Evolutionary conservation across 441 rosid species (phyloP).

Genomic region (Manihot esculenta): DNA sequence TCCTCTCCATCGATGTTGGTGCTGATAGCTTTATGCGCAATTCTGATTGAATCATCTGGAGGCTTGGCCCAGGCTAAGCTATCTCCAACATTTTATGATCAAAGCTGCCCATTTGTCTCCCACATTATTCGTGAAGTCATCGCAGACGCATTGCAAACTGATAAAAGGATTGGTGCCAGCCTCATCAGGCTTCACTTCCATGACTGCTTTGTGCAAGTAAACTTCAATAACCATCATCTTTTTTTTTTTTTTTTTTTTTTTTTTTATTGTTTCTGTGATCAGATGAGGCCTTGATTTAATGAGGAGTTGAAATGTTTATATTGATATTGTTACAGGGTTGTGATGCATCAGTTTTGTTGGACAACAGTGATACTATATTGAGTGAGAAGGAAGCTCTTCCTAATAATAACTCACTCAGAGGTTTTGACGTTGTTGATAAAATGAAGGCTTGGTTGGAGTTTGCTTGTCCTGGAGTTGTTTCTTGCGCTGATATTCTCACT

Average conservation of each 20-base stretch:
- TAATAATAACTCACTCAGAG: conserved; percentile 48
- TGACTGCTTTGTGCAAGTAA: conserved; percentile 76
- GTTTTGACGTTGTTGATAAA: conserved; percentile 59
- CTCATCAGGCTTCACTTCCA: conserved; percentile 75
- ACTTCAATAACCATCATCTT: no score
- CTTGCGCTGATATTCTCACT: conserved; percentile 76
- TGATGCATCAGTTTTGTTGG: conserved; percentile 66
- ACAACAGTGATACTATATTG: conserved; percentile 37
- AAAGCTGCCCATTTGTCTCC: conserved; percentile 45
- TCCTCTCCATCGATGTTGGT: not conserved
- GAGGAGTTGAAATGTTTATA: no score
- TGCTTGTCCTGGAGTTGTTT: conserved; percentile 61
- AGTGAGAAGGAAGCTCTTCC: conserved; percentile 48
- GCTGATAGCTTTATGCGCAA: not conserved
- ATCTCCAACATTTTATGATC: conserved; percentile 45
- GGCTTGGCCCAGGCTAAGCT: no score
- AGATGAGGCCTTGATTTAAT: no score
- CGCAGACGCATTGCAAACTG: conserved; percentile 32
- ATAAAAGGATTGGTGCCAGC: conserved; percentile 57
- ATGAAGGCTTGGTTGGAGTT: conserved; percentile 60
- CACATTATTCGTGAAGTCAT: conserved; percentile 38
- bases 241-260: no score
- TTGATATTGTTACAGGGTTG: conserved; percentile 36
- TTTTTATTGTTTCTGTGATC: no score
- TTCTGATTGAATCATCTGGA: not conserved